Evolutionary conservation across 441 rosid genomes (phyloP).

Genomic region (Populus hybrid): DNA sequence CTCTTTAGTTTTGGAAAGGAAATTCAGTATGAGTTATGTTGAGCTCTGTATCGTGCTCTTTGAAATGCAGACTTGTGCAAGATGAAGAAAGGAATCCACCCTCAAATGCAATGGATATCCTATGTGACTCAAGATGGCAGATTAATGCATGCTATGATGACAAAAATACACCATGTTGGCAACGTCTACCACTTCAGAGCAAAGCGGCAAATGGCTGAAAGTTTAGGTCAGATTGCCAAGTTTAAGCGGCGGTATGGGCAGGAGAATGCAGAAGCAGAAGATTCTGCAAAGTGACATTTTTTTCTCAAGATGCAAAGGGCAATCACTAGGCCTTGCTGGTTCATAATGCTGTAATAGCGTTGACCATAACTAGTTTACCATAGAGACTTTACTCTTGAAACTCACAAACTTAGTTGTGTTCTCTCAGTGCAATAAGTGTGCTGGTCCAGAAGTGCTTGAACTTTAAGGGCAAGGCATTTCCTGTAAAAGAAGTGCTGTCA

Average conservation of each 20-base stretch:
- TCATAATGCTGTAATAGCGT: background rate
- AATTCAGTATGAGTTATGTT: background rate
- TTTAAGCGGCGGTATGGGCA: background rate
- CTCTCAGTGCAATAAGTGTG: background rate
- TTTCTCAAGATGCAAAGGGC: background rate
- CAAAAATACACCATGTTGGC: slow-evolving; percentile 26
- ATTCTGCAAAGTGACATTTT: background rate
- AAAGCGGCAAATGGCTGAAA: slow-evolving; percentile 83
- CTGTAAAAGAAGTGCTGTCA: background rate
- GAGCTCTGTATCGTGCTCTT: background rate
- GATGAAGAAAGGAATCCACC: slow-evolving; percentile 79
- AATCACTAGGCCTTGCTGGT: background rate
- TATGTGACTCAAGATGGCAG: slow-evolving; percentile 80
- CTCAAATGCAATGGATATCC: slow-evolving; percentile 93
- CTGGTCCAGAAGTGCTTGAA: background rate
- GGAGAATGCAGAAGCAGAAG: background rate
- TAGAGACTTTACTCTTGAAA: background rate
- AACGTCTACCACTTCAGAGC: slow-evolving; percentile 90
- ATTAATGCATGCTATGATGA: slow-evolving; percentile 46
- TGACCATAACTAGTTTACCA: background rate
- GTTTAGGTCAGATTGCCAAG: slow-evolving; percentile 41
- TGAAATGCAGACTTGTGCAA: background rate
- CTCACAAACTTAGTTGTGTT: background rate
- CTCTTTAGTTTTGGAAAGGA: background rate
- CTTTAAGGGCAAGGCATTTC: background rate